phyloP scores from a whole-genome alignment of 352 stramenopile genomes.

The Globisporangium echinulatum region DNA sequence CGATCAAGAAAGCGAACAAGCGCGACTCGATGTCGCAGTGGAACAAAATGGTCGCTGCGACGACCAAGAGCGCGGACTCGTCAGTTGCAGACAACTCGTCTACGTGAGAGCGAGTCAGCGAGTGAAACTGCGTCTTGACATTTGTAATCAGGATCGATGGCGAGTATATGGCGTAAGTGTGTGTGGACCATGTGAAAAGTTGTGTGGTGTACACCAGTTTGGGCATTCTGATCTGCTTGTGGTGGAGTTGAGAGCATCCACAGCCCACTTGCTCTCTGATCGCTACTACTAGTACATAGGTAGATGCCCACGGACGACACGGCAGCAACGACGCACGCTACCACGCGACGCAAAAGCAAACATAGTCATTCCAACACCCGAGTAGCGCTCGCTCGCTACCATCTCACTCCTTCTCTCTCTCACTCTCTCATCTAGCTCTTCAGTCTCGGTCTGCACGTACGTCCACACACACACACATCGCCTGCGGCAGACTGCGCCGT shows the following conservation, averaged over 20 bases:
- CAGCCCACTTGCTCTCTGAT: background rate
- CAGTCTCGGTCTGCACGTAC: background rate
- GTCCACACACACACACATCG: background rate
- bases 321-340: too few species aligned
- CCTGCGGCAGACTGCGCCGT: background rate
- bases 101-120: background rate
- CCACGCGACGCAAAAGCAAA: too few species aligned
- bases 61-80: constrained; percentile 6
- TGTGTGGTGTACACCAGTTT: background rate
- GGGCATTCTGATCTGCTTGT: too few species aligned
- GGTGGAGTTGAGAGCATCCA: too few species aligned
- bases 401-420: background rate
- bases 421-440: background rate
- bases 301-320: too few species aligned
- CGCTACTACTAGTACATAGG: background rate
- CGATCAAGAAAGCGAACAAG: constrained; percentile 80
- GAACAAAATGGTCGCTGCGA: constrained; percentile 75
- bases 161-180: background rate
- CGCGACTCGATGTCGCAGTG: constrained; percentile 62
- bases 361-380: too few species aligned
- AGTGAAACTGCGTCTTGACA: background rate
- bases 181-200: background rate
- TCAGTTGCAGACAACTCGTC: too few species aligned
- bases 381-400: too few species aligned
- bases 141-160: background rate